Evolutionary conservation across 192 early-diverging fungal species (phyloP), one percentile per base, ranked within the genome.

Genomic region (Backusella circina): DNA sequence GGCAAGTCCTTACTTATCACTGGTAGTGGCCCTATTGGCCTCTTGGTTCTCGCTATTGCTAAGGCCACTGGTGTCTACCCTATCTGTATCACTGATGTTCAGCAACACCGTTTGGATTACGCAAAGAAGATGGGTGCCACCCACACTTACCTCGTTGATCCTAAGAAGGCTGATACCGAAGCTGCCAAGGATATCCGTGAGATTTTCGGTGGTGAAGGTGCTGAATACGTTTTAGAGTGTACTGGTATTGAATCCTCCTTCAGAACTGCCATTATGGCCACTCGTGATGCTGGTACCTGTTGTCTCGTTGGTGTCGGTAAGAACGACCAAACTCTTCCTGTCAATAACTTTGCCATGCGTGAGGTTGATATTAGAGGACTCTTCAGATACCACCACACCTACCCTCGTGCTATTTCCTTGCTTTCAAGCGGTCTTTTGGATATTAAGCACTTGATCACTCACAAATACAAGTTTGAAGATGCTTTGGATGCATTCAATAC

Each of bases 1-100:
- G 79, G 79, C 9, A 68, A 75, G 39, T 78, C 79, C 26, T 64
- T 83, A 36, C 31, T 83, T 5, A 80, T 83, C 44, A 75, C 71
- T 26, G 82, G 82, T 15, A 67, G 72, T 41, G 82, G 82, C n/a
- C 80, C 82, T 37, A 78, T 83, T 71, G 82, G 81, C 26, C 61
- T 80, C 10, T 69, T 82, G 2, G 67, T 65, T 18, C 70, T 68
- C 32, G 79, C 81, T 51, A 67, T 79, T 16, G 81, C 81, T 13
- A 77, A 74, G 68, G 80, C 76, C 28, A 74, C 73, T 67, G 80
- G 80, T 28, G 68, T 77, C 15, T 37, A 72, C 23, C 77, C 77
- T 9, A 72, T 81, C 21, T 69, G 70, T 13, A 78, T 81, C 35
- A 57, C 77, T 3, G 80, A 81, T 68, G 73, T 78, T 15, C 67